phyloP scores from a whole-genome alignment of 2,329 filamentous ascomycete genomes.

The Penicillium freii region DNA sequence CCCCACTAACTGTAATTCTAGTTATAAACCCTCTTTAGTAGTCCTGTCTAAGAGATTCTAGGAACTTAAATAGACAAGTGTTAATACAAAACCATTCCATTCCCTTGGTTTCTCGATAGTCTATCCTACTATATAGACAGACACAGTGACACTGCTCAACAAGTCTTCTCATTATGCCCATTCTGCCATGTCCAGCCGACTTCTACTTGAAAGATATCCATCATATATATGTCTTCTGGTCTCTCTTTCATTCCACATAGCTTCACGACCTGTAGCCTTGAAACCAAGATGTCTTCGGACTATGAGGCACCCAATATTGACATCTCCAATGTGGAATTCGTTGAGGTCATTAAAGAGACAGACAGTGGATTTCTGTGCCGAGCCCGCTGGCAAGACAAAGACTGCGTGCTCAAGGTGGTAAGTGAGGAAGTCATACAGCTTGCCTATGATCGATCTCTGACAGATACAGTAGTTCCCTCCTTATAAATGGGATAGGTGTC shows the following conservation, averaged over 20 bases:
- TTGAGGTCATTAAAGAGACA: background rate
- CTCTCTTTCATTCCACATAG: background rate
- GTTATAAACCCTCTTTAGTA: background rate
- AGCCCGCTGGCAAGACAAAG: background rate
- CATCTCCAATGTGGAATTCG: background rate
- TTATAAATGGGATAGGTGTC: background rate
- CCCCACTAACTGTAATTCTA: background rate
- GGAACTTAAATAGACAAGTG: background rate
- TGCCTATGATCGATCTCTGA: background rate
- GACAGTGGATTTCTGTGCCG: background rate
- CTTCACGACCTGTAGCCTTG: background rate
- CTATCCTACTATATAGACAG: background rate
- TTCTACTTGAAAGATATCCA: background rate
- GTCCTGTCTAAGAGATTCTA: background rate
- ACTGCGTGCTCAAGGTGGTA: background rate
- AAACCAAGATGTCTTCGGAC: background rate
- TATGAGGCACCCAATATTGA: background rate
- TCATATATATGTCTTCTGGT: background rate
- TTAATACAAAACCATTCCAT: background rate
- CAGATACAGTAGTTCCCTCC: background rate
- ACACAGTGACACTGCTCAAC: background rate
- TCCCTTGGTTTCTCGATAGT: background rate
- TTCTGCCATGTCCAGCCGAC: background rate
- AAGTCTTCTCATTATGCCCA: background rate
- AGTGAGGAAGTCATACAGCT: background rate